These are phyloP conservation scores for Coccomyxa subellipsoidea DNA, from an alignment of 163 green algal genomes.

Conservation along the genomic window DNA sequence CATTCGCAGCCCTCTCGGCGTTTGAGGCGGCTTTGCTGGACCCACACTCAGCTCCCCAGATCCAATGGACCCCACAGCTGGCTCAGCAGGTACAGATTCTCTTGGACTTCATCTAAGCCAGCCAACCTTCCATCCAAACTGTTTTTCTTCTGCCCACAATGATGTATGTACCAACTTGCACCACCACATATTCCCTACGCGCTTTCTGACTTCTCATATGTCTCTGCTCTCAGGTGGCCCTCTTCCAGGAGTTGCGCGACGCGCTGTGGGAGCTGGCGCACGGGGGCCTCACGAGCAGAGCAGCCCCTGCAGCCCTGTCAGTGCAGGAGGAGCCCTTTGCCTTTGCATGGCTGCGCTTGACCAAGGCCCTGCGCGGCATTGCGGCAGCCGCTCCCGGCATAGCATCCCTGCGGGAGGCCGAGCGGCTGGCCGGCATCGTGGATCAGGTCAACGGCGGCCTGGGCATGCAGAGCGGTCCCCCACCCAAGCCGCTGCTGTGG, in stretches of 20 bases:
- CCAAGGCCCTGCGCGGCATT: slow-evolving; percentile 31
- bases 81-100: not conserved
- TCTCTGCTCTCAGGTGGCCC: slow-evolving; percentile 36
- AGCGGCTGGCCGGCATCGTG: not conserved
- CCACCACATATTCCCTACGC: no score
- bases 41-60: not conserved
- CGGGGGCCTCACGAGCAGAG: slow-evolving; percentile 19
- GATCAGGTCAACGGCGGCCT: slow-evolving; percentile 25
- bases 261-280: slow-evolving; percentile 53
- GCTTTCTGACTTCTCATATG: no score
- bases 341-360: slow-evolving; percentile 3
- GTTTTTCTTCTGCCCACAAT: no score
- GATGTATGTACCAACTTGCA: no score
- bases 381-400: slow-evolving; percentile 3
- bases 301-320: not conserved
- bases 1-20: slow-evolving; percentile 37
- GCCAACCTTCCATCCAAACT: not conserved
- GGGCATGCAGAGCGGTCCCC: slow-evolving; percentile 35
- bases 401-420: not conserved
- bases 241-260: slow-evolving; percentile 46
- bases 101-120: not conserved
- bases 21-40: slow-evolving; percentile 40
- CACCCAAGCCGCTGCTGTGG: slow-evolving; percentile 76
- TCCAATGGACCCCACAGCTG: not conserved
- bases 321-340: not conserved